These are phyloP conservation scores for Calonectria pauciramosa DNA, from an alignment of 2,329 filamentous ascomycete genomes.

Conservation along the genomic window DNA sequence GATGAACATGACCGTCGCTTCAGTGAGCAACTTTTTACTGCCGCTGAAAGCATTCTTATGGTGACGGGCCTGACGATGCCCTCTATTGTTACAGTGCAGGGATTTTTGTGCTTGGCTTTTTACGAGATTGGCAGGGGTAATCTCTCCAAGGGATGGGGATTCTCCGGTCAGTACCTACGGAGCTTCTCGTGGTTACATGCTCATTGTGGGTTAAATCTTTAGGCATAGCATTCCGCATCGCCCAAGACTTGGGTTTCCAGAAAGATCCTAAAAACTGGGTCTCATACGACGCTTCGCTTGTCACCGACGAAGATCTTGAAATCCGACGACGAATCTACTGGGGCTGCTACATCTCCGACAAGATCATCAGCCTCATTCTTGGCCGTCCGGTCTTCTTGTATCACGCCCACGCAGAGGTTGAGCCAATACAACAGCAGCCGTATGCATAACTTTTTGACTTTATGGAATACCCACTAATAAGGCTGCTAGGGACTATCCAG, in stretches of 20 bases:
- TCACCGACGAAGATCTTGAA: conserved; percentile 42
- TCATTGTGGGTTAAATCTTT: background rate
- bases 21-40: conserved; percentile 37
- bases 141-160: conserved; percentile 46
- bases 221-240: conserved; percentile 50
- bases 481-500: conserved; percentile 31
- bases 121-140: conserved; percentile 47
- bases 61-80: conserved; percentile 40
- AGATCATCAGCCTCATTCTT: conserved; percentile 39
- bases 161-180: conserved; percentile 37
- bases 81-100: conserved; percentile 41
- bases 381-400: conserved; percentile 20
- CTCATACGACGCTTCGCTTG: conserved; percentile 34
- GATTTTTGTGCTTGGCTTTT: conserved; percentile 46
- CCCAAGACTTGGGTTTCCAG: conserved; percentile 47
- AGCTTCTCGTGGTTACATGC: background rate
- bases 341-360: conserved; percentile 48
- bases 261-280: conserved; percentile 42
- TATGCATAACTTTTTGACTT: background rate
- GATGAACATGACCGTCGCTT: conserved; percentile 21
- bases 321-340: conserved; percentile 48
- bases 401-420: conserved; percentile 19
- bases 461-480: background rate
- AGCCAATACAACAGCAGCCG: conserved; percentile 23
- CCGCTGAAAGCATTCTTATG: conserved; percentile 45